Percentiles rank a stretch among this genome's conserved stretches.
phyloP scores from a whole-genome alignment of 768 basidiomycete genomes.

The Trametopsis cervina region DNA sequence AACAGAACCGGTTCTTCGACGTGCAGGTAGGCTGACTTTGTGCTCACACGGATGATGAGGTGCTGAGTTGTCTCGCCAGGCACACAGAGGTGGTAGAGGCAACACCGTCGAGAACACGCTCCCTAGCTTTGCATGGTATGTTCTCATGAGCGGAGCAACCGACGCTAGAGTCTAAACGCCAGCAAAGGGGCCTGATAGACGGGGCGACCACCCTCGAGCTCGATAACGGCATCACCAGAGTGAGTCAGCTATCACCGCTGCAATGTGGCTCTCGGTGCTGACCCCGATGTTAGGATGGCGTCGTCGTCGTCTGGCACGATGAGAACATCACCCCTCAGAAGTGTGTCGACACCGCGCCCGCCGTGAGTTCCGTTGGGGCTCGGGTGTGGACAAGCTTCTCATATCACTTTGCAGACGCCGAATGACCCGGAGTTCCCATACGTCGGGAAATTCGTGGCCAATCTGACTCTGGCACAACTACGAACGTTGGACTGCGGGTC shows the following conservation, averaged over 20 bases:
- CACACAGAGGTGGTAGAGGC: slow-evolving; percentile 72
- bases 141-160: slow-evolving; percentile 5
- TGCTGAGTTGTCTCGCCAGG: too few species aligned
- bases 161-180: neutral
- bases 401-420: slow-evolving; percentile 32
- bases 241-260: slow-evolving; percentile 18
- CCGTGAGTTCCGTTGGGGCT: slow-evolving; percentile 31
- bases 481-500: slow-evolving; percentile 81
- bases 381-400: neutral
- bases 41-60: too few species aligned
- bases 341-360: slow-evolving; percentile 63
- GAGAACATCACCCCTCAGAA: slow-evolving; percentile 55
- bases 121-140: slow-evolving; percentile 71
- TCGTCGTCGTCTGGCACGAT: slow-evolving; percentile 79
- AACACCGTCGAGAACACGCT: slow-evolving; percentile 68
- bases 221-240: slow-evolving; percentile 73
- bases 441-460: slow-evolving; percentile 70
- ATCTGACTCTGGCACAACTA: slow-evolving; percentile 72
- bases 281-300: slow-evolving; percentile 48
- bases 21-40: too few species aligned
- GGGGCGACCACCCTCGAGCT: slow-evolving; percentile 74
- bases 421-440: slow-evolving; percentile 63
- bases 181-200: slow-evolving; percentile 60
- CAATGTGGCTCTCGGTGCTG: neutral
- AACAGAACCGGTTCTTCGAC: slow-evolving; percentile 33